Conservation (phyloP, 306 rosid genomes). For the Corylus heterophylla region DNA sequence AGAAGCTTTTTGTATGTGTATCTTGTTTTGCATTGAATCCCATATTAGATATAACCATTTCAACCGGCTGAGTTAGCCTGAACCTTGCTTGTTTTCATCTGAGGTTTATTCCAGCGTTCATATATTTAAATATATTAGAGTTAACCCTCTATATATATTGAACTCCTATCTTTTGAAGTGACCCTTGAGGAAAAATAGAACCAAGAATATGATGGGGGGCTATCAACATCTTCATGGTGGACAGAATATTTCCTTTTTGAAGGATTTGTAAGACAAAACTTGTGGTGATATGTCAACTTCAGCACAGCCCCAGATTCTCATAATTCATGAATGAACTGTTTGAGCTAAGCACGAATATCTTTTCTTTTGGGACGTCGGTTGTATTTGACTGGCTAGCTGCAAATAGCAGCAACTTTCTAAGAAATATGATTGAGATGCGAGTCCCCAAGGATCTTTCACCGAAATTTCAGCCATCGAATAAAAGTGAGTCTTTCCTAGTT, state of each 20-base stretch:
- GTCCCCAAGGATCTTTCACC: conserved; percentile 5
- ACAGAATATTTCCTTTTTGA: conserved; percentile 6
- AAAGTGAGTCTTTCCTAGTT: background rate
- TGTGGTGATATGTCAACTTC: conserved; percentile 3
- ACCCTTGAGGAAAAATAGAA: background rate
- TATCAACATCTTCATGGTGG: conserved; percentile 23
- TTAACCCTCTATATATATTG: too few relatives aligned
- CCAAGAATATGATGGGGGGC: conserved; percentile 14
- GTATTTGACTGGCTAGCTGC: conserved; percentile 10
- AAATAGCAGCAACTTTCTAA: background rate
- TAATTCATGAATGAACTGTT: conserved; percentile 12
- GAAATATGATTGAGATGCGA: conserved; percentile 4
- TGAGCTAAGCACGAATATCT: conserved; percentile 40
- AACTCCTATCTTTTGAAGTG: background rate
- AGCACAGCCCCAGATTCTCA: conserved; percentile 39
- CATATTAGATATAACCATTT: conserved; percentile 38
- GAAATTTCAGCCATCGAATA: background rate
- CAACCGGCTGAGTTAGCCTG: conserved; percentile 36
- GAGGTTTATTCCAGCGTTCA: background rate
- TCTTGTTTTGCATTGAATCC: conserved; percentile 37
- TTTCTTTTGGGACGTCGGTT: conserved; percentile 27
- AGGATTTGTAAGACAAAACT: conserved; percentile 1
- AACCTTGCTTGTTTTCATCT: conserved; percentile 23
- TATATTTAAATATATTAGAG: too few relatives aligned
- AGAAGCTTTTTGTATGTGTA: conserved; percentile 26